Base-by-base conservation (phyloP, 164 flowering plant species). In the Magnolia sinica region DNA sequence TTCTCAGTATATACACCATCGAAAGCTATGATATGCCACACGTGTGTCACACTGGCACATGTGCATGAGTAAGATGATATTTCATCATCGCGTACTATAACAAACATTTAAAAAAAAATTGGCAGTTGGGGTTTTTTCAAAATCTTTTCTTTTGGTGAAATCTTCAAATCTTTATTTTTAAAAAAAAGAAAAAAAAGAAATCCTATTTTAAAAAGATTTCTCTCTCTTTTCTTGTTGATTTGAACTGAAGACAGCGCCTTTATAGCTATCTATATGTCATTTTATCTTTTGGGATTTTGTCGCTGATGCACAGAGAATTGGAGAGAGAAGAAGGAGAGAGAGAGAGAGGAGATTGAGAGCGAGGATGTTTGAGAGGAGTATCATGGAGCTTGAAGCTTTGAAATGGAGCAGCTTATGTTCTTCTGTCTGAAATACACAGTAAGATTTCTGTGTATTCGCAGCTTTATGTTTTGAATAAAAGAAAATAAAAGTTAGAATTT, bases 241-340 rank as follows among this genome's bases (percentile, higher is more conserved):
- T 86, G 87, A 87, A 86, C 82, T 84, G 77, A 82, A 82, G 81
- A 74, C 82, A 78, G 85, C 84, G 84, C 84, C 82, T 78, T 77
- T 78, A 74, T 85, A 83, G 71, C 76, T 52, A 75, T 81, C 82
- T 68, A 76, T 78, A 83, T 82, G 84, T 82, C 82, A 74, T 82
- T 84, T 79, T 75, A 73, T 76, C 29, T 8, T 73, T 83, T 79
- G 79, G 74, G 78, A 75, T 78, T 59, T 75, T 84, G 78, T 84
- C 82, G 77, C 75, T 81, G 78, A 81, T 79, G 70, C 52, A 74
- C 4, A 37, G 81, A 66, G 76, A 69, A 73, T 63, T 72, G 79
- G 66, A 69, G 80, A 45, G 45, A 37, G 45, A 37, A 4, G 45
- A 37, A 37, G 45, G 6, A 1, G 6, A 37, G 45, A 51, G 45